Percentiles rank a stretch among this genome's conserved stretches.
Conservation (phyloP, 257 asterid genomes). For the Solanum verrucosum region DNA sequence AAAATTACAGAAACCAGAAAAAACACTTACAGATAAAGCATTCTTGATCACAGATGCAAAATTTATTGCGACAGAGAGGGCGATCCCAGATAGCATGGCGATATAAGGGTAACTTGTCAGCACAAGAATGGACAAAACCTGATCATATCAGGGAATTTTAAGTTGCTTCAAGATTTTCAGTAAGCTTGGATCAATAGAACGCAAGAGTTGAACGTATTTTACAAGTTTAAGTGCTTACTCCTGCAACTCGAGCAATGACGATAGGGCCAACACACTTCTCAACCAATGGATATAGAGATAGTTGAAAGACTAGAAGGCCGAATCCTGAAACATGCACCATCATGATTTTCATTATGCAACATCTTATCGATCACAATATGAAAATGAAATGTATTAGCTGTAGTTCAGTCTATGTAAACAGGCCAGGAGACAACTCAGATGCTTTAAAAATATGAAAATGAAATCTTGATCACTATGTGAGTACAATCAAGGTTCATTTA, state of each 20-base stretch:
- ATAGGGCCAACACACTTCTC: slow-evolving; percentile 58
- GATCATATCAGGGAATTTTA: not conserved
- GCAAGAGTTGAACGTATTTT: not conserved
- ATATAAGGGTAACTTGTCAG: slow-evolving; percentile 65
- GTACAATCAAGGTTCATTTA: not conserved
- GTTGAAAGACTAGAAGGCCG: slow-evolving; percentile 67
- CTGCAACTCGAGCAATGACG: slow-evolving; percentile 53
- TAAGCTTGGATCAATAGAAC: not conserved
- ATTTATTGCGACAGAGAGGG: slow-evolving; percentile 40
- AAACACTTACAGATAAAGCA: slow-evolving; percentile 50
- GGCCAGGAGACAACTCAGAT: not conserved
- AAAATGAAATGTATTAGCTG: not conserved
- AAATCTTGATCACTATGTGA: not conserved
- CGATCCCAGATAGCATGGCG: slow-evolving; percentile 45
- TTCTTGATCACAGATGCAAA: slow-evolving; percentile 67
- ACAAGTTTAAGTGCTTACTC: slow-evolving; percentile 30
- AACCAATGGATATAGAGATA: slow-evolving; percentile 43
- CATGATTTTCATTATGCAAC: not conserved
- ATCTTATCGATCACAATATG: not conserved
- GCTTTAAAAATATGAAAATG: not conserved
- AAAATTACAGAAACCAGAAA: not conserved
- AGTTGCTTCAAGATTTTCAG: not conserved
- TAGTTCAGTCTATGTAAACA: not conserved
- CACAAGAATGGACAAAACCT: slow-evolving; percentile 58
- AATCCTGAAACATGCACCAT: slow-evolving; percentile 35